phyloP scores from a whole-genome alignment of 2,329 filamentous ascomycete species.

The Sphaerulina musiva region DNA sequence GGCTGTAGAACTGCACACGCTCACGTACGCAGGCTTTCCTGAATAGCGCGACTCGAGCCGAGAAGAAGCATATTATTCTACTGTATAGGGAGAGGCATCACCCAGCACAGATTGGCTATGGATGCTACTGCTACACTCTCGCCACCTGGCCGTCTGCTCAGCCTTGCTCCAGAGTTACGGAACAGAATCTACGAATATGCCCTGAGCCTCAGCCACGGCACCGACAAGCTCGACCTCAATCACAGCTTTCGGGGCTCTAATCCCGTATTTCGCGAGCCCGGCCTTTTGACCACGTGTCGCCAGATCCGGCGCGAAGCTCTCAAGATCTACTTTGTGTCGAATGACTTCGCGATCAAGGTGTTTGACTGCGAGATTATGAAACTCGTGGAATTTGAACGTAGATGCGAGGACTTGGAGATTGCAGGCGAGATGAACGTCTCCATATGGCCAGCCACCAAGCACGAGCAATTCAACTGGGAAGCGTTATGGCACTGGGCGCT shows the following conservation, averaged over 20 bases:
- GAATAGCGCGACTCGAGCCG: no score
- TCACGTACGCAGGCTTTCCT: no score
- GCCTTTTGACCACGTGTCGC: conserved; percentile 4
- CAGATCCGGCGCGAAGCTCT: conserved; percentile 9
- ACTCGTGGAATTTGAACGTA: conserved; percentile 3
- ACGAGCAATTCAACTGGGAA: background rate
- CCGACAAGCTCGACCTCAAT: conserved; percentile 7
- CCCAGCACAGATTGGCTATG: background rate
- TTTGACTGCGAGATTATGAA: conserved; percentile 1
- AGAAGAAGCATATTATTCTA: no score
- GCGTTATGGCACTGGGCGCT: conserved; percentile 1
- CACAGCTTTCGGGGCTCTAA: conserved; percentile 3
- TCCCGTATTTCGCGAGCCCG: conserved; percentile 5
- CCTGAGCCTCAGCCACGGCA: background rate
- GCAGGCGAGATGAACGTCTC: conserved; percentile 1
- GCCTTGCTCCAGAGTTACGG: conserved; percentile 11
- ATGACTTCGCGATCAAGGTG: conserved; percentile 2
- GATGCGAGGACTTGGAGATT: background rate
- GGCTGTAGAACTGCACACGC: no score
- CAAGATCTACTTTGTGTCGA: conserved; percentile 6
- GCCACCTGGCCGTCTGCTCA: background rate
- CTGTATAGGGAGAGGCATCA: no score
- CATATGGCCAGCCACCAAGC: background rate
- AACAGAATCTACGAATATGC: conserved; percentile 17
- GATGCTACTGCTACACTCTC: background rate